Evolutionary conservation across 306 rosid genomes (phyloP).

Genomic region (Sicyos baderoa): DNA sequence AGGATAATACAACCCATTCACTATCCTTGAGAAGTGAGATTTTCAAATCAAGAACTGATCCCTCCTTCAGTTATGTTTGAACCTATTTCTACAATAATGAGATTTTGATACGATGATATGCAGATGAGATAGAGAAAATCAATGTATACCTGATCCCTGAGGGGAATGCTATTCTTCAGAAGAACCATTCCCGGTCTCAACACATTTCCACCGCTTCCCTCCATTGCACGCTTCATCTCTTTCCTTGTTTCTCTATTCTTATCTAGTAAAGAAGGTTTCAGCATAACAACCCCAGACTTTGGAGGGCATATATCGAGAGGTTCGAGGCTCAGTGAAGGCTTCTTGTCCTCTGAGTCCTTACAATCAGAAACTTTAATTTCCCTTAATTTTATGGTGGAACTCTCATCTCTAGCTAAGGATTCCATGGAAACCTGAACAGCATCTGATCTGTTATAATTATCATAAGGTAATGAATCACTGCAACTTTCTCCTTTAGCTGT

Average conservation of each 20-base stretch:
- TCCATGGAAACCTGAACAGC: background rate
- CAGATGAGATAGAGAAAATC: slow-evolving; percentile 1
- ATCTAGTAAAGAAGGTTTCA: slow-evolving; percentile 31
- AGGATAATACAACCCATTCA: background rate
- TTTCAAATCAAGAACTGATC: background rate
- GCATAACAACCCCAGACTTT: slow-evolving; percentile 1
- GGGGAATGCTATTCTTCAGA: slow-evolving; percentile 36
- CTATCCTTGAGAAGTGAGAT: background rate
- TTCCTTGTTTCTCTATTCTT: slow-evolving; percentile 44
- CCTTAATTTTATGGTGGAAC: background rate
- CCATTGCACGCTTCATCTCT: slow-evolving; percentile 23
- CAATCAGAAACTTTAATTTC: background rate
- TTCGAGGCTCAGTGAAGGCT: background rate
- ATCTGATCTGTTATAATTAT: slow-evolving; percentile 7
- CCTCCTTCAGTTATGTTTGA: background rate
- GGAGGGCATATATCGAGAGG: slow-evolving; percentile 52
- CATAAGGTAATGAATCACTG: background rate
- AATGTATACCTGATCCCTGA: slow-evolving; percentile 43
- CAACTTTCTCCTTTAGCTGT: background rate
- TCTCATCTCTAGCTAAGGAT: background rate
- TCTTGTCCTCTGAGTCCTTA: slow-evolving; percentile 12
- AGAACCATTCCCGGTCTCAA: slow-evolving; percentile 56
- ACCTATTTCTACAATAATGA: background rate
- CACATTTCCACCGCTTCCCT: background rate
- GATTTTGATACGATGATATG: background rate